A percentile compares a stretch with the other conserved stretches of the same genome.
phyloP scores from a whole-genome alignment of 2,329 filamentous ascomycete species.

The Exserohilum turcica region DNA sequence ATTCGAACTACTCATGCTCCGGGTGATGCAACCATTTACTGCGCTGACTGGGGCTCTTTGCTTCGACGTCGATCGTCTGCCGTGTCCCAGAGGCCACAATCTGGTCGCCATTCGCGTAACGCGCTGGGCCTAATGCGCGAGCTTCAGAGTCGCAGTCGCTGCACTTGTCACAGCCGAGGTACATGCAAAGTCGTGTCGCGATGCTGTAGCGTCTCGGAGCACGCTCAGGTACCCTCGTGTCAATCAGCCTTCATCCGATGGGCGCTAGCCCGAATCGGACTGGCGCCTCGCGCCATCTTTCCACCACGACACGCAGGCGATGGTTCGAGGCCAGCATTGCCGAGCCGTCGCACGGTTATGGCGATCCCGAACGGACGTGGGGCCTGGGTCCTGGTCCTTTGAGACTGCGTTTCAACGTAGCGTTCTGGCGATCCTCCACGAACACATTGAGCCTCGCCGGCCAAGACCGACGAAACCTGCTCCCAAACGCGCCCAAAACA shows the following conservation, averaged over 20 bases:
- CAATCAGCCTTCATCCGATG: neutral
- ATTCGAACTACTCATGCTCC: no score
- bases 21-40: no score
- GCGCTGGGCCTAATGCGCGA: neutral
- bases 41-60: no score
- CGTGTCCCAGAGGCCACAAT: neutral
- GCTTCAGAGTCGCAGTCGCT: neutral
- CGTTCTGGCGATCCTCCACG: constrained; percentile 21
- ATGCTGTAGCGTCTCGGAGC: constrained; percentile 2
- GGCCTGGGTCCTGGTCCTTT: no score
- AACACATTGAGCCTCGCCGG: constrained; percentile 26
- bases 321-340: neutral
- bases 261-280: neutral
- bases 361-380: constrained; percentile 7
- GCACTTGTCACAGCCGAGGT: neutral
- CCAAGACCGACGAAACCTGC: constrained; percentile 41
- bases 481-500: constrained; percentile 43
- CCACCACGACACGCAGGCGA: no score
- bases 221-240: neutral
- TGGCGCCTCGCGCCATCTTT: no score
- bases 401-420: constrained; percentile 25
- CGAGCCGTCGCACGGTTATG: neutral
- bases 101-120: neutral
- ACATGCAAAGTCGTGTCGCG: neutral
- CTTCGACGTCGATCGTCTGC: neutral